Conservation (phyloP, 2,329 filamentous ascomycete species). For the Aspergillus ruber region DNA sequence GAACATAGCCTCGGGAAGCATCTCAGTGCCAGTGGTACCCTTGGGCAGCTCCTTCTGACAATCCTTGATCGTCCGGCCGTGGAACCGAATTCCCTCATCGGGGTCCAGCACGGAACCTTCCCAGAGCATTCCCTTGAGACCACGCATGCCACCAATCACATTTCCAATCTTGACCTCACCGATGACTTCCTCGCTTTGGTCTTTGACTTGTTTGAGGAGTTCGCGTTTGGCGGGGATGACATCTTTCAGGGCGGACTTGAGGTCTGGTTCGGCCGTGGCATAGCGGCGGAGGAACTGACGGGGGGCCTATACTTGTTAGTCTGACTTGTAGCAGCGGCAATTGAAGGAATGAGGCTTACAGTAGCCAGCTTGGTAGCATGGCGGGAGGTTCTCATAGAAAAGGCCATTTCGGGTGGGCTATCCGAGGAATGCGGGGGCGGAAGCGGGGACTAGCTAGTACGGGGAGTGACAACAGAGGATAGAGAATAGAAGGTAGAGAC, state of each 20-base stretch:
- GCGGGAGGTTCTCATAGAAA: conserved; percentile 32
- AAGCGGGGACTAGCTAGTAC: conserved; percentile 1
- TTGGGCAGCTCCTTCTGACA: conserved; percentile 92
- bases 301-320: conserved; percentile 7
- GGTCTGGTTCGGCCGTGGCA: conserved; percentile 71
- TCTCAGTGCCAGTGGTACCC: conserved; percentile 81
- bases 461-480: conserved; percentile 1
- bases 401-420: conserved; percentile 13
- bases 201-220: conserved; percentile 88
- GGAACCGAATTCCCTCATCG: conserved; percentile 96
- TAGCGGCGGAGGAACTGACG: conserved; percentile 23
- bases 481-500: not conserved
- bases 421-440: conserved; percentile 4
- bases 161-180: conserved; percentile 93
- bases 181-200: conserved; percentile 71
- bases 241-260: conserved; percentile 78
- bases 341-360: conserved; percentile 17
- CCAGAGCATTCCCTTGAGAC: conserved; percentile 97
- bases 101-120: conserved; percentile 95
- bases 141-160: conserved; percentile 93
- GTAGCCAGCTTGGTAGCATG: conserved; percentile 33
- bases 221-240: conserved; percentile 89
- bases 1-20: conserved; percentile 99
- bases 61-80: conserved; percentile 95
- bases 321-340: not conserved